Percentiles rank a stretch among this genome's conserved stretches.
Evolutionary conservation across 1,284 basidiomycete genomes (phyloP).

Genomic region (Trichosporon ovoides): DNA sequence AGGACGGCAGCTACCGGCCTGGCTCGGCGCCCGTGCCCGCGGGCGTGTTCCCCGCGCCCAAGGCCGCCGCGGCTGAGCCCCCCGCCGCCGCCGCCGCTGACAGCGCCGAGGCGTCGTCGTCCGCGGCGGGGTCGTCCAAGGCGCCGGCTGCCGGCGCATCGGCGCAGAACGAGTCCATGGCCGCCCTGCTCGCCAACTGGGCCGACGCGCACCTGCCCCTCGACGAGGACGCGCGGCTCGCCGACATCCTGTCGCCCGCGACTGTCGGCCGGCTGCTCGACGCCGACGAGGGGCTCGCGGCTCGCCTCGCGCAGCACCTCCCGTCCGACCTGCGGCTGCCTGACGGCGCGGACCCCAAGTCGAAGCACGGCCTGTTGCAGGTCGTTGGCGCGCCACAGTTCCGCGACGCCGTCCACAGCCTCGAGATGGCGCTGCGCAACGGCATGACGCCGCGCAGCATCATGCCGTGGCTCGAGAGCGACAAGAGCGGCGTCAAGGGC

Average conservation of each 20-base stretch:
- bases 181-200: slow-evolving; percentile 37
- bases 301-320: slow-evolving; percentile 33
- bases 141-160: neutral
- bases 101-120: slow-evolving; percentile 11
- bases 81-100: slow-evolving; percentile 21
- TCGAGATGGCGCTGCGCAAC: slow-evolving; percentile 46
- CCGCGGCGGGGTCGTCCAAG: slow-evolving; percentile 7
- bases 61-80: slow-evolving; percentile 9
- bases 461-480: slow-evolving; percentile 34
- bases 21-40: slow-evolving; percentile 15
- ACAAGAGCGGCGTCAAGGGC: slow-evolving; percentile 2
- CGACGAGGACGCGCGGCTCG: slow-evolving; percentile 33
- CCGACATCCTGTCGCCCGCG: slow-evolving; percentile 40
- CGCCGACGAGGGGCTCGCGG: slow-evolving; percentile 28
- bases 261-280: slow-evolving; percentile 35
- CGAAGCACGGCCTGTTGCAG: slow-evolving; percentile 34
- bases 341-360: slow-evolving; percentile 9
- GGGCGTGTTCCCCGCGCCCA: slow-evolving; percentile 10
- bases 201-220: slow-evolving; percentile 26
- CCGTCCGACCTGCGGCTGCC: slow-evolving; percentile 33
- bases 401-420: slow-evolving; percentile 39
- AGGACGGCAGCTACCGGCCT: slow-evolving; percentile 36
- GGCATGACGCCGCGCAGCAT: slow-evolving; percentile 42
- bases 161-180: slow-evolving; percentile 29
- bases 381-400: slow-evolving; percentile 45